phyloP scores from a whole-genome alignment of 805 yeast species.

The Teunomyces gatunensis region DNA sequence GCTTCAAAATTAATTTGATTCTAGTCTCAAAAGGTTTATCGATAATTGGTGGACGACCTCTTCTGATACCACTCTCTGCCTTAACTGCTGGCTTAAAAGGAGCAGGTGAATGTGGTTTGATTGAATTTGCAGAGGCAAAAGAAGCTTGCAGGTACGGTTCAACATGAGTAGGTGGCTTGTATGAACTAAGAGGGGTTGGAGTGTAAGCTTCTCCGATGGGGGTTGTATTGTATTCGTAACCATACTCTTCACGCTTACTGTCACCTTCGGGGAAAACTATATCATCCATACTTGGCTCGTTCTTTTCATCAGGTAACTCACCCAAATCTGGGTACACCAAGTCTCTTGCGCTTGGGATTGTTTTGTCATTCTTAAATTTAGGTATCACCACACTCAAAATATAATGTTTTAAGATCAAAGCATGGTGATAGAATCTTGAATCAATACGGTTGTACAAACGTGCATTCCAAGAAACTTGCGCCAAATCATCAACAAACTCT shows the following conservation, averaged over 20 bases:
- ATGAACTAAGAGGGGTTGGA: slow-evolving; percentile 3
- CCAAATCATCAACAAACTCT: slow-evolving; percentile 72
- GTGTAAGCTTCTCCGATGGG: slow-evolving; percentile 5
- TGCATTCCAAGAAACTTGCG: slow-evolving; percentile 89
- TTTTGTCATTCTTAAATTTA: slow-evolving; percentile 41
- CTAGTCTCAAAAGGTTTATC: slow-evolving; percentile 91
- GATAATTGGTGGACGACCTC: slow-evolving; percentile 90
- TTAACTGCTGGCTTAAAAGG: slow-evolving; percentile 7
- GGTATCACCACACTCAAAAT: slow-evolving; percentile 49
- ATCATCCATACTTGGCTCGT: slow-evolving; percentile 9
- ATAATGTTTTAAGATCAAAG: slow-evolving; percentile 54
- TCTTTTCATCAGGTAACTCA: slow-evolving; percentile 54
- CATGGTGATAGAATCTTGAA: slow-evolving; percentile 67
- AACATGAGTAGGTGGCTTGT: slow-evolving; percentile 4
- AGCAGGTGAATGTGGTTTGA: slow-evolving; percentile 5
- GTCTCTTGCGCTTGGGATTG: slow-evolving; percentile 30
- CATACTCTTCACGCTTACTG: background rate
- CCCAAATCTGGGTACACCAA: slow-evolving; percentile 66
- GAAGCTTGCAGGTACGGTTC: background rate
- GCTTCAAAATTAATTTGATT: slow-evolving; percentile 81
- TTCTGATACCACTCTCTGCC: slow-evolving; percentile 53
- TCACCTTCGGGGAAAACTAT: slow-evolving; percentile 9
- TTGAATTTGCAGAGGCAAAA: background rate
- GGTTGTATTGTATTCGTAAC: slow-evolving; percentile 2
- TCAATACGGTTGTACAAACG: slow-evolving; percentile 73